Base-by-base conservation (phyloP, 1,284 basidiomycete species). In the Leucoagaricus sp. region DNA sequence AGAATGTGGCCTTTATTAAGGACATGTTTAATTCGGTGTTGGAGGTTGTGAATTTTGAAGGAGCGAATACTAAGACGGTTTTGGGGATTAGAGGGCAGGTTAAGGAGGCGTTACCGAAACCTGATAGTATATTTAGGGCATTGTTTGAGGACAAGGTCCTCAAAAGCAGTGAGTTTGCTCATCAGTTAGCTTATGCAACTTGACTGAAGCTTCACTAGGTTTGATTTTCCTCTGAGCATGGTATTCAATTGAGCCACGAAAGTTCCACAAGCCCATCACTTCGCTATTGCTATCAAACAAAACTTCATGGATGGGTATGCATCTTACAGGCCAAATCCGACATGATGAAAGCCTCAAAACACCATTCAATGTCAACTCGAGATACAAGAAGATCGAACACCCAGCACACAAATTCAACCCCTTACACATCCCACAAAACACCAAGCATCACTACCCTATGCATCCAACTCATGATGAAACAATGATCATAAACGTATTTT, bases 131-230 rank as follows among this genome's bases (percentile, higher is more conserved):
- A 9, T 98, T 93, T 80, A 82, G 97, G 62, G 96, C 96, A 0
- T 95, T 96, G 1, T 99, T 99, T 70, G 96, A 99, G 73, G 96
- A 99, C 74, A 99, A 99, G 77, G 82, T 99, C 9, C 79, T 98
- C 58, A 95, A 92, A 89, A 94, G 93, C 63, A 94, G 93, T 95
- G 70, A 61, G 89, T 36, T 40, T 36, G 13, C n/a, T 23, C 54
- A 57, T 29, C n/a, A n/a, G n/a, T n/a, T n/a, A n/a, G n/a, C n/a
- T n/a, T n/a, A n/a, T n/a, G n/a, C n/a, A 21, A 12, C 17, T 49
- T 25, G 44, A 56, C 38, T 64, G 19, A 15, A 40, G 21, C n/a
- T n/a, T n/a, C n/a, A n/a, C n/a, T 53, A 95, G 96, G 99, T 68
- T 91, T 99, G 58, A 82, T 99, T 55, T 98, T 99, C 79, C 78